Evolutionary conservation across 148 eudicot genomes (phyloP).

Genomic region (Pouteria glomerata): DNA sequence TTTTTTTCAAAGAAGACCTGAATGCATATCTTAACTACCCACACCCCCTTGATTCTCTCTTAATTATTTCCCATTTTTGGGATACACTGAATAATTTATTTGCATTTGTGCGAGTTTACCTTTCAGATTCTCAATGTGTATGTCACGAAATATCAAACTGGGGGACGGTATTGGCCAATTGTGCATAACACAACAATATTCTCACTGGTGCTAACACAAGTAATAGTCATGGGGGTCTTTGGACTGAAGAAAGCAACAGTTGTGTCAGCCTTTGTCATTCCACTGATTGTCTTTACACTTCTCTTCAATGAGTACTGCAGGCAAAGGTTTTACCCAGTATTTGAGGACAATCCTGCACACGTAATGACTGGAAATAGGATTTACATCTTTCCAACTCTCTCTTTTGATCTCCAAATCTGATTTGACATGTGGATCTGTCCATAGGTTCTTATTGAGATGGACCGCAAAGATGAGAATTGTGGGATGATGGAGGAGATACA

Average conservation of each 20-base stretch:
- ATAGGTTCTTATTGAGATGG: slow-evolving; percentile 84
- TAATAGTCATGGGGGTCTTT: slow-evolving; percentile 57
- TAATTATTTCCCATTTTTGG: neutral
- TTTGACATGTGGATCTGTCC: neutral
- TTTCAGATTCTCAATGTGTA: slow-evolving; percentile 90
- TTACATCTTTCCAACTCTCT: neutral
- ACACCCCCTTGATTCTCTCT: neutral
- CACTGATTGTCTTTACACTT: slow-evolving; percentile 53
- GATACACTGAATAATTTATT: neutral
- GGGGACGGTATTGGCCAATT: slow-evolving; percentile 88
- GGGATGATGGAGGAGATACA: slow-evolving; percentile 55
- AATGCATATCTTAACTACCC: no score
- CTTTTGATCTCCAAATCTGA: neutral
- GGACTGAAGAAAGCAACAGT: slow-evolving; percentile 44
- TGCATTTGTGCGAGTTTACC: neutral
- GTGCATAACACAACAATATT: slow-evolving; percentile 68
- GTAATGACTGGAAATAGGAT: slow-evolving; percentile 25
- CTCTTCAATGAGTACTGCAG: slow-evolving; percentile 74
- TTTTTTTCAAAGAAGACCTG: no score
- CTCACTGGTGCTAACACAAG: slow-evolving; percentile 67
- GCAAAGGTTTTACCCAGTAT: slow-evolving; percentile 65
- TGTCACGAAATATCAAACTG: slow-evolving; percentile 63
- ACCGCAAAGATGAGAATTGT: slow-evolving; percentile 54
- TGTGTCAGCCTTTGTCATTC: slow-evolving; percentile 55
- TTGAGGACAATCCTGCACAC: slow-evolving; percentile 47